Base-by-base conservation (phyloP, 257 asterid species). In the Eustoma russellianum region DNA sequence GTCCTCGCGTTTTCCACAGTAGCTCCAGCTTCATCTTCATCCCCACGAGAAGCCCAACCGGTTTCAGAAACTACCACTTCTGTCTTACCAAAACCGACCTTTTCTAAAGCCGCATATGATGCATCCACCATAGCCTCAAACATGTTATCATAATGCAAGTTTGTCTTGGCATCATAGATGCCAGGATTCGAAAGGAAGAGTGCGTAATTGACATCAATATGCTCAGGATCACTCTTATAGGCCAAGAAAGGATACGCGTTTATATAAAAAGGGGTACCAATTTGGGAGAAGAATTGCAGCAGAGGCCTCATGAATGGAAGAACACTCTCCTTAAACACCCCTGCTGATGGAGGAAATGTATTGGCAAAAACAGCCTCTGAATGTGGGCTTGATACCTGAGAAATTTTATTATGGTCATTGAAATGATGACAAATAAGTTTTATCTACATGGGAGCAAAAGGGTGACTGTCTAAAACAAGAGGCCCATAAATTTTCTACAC, bases 181-280 rank as follows among this genome's bases (percentile, higher is more conserved):
- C 94, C 94, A 0, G 59, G 53, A 1, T 77, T 81, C 18, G 52
- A 47, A 17, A 41, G 59, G 14, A 70, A 73, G 7, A 82, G 72
- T 0, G 96, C 94, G 19, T 88, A 84, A 41, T 82, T 71, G 0
- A 84, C 2, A 44, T 88, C 86, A 5, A 88, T 88, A 66, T 79
- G 85, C 0, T 66, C 53, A 0, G 96, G 75, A 45, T 88, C 87
- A 33, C 69, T 75, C 13, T 62, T 88, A 9, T 85, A 88, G 5
- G 97, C 97, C 15, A 85, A 64, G 57, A 88, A 88, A 0, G 97
- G 95, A 18, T 88, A 85, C 10, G 94, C 92, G 35, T 88, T 88
- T 49, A 88, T 77, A 73, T 85, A 88, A 50, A 88, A 88, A 18
- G 95, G 97, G 10, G 89, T 80, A 9, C 83, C 77, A 9, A 77